Base-by-base conservation (phyloP, 1,284 basidiomycete genomes). In the Papiliotrema fonsecae region DNA sequence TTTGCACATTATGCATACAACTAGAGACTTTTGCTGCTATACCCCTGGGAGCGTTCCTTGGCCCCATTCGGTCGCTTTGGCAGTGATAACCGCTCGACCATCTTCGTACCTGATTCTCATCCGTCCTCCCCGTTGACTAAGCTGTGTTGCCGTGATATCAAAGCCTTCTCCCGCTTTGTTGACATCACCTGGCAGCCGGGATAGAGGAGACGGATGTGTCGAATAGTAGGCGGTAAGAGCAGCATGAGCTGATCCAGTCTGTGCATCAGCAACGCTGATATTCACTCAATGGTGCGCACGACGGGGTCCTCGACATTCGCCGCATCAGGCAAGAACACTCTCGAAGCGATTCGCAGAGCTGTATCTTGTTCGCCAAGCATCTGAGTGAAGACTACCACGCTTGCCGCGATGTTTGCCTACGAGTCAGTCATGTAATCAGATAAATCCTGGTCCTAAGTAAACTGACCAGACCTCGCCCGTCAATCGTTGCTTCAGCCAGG, bases 221-320 rank as follows among this genome's bases (percentile, higher is more conserved):
- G 53, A 49, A 39, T 57, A 60, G 42, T 52, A 60, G 2, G 50
- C 53, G n/a, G 56, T 52, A 9, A 60, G 34, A 13, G 45, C 38
- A 2, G 56, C 54, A 45, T 52, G 52, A 2, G 54, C 58, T 3
- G 53, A 51, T 18, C 58, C 58, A 6, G 56, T 57, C 58, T 60
- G 10, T 4, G 13, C 19, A 28, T 31, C 5, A 31, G 48, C 24
- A 25, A 6, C 7, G 18, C 31, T 22, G 19, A 26, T 10, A 28
- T 3, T 11, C 27, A 6, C 21, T 37, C 4, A 5, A 21, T 28
- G 35, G n/a, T 19, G 4, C 6, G 31, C 26, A 44, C 42, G 6
- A 22, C 42, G 4, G 42, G 42, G 22, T 44, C 42, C 25, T 44
- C 42, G 5, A 24, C 30, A 13, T 18, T 24, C 4, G 30, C 27